Percentiles rank a stretch among this genome's conserved stretches.
These are phyloP conservation scores for Fragilariopsis cylindrus DNA, from an alignment of 108 stramenopile genomes.

Conservation along the genomic window DNA sequence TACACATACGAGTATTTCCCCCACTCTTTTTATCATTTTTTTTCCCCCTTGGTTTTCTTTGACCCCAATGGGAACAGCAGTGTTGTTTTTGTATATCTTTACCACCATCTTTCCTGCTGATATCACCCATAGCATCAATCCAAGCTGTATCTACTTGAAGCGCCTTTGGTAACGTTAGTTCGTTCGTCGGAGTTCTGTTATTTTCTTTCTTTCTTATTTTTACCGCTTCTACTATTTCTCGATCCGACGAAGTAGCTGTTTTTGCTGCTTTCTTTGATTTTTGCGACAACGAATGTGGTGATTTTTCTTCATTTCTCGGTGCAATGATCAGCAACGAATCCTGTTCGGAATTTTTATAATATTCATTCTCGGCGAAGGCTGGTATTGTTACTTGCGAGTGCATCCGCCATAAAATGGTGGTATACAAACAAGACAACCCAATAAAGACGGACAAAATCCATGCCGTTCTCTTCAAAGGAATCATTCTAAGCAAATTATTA, in stretches of 20 bases:
- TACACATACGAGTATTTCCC: slow-evolving; percentile 7
- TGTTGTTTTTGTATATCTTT: background rate
- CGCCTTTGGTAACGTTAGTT: background rate
- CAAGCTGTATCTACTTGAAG: background rate
- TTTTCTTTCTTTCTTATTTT: background rate
- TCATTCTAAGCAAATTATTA: too few relatives aligned
- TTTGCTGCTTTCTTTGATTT: too few relatives aligned
- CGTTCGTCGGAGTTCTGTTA: background rate
- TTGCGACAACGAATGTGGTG: too few relatives aligned
- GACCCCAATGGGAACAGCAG: background rate
- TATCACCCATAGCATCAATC: background rate
- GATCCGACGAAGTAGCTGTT: background rate
- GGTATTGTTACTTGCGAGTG: too few relatives aligned
- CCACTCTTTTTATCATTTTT: background rate
- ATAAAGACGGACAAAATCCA: too few relatives aligned
- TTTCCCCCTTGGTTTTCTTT: background rate
- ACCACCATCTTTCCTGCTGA: background rate
- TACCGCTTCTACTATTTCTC: background rate
- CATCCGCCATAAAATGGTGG: too few relatives aligned
- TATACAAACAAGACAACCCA: too few relatives aligned
- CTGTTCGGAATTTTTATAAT: too few relatives aligned
- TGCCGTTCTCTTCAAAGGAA: too few relatives aligned
- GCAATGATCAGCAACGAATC: too few relatives aligned
- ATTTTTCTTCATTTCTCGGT: too few relatives aligned
- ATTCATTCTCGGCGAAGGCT: too few relatives aligned